Base-by-base conservation (phyloP, 768 basidiomycete genomes). In the Kwoniella sp. region DNA sequence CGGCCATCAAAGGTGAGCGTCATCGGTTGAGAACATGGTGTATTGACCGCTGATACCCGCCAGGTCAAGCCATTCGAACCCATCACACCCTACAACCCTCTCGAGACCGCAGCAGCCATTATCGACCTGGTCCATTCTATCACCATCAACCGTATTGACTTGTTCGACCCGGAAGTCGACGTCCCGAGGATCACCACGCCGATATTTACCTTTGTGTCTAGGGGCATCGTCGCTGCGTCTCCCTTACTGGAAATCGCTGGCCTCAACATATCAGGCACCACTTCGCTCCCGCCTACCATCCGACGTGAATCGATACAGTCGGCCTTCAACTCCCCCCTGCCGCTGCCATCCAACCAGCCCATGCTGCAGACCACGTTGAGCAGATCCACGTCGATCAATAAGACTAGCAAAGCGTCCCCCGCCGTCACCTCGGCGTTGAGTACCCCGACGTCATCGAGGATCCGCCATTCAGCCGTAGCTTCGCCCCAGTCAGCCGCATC, bases 91-190 rank as follows among this genome's bases (percentile, higher is more conserved):
- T 55, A 57, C 2, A 50, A 55, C 2, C 58, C 67, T 0, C 43
- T 59, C 10, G 60, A 67, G 40, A 51, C 54, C 3, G 50, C 50
- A 20, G 38, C 57, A 3, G 48, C 60, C 11, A 56, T 68, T 41
- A 56, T 69, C 37, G 62, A 67, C 10, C 65, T 72, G 31, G 48
- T 73, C 17, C 25, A 50, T 1, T 38, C 55, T n/a, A 65, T 74
- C 48, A 32, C 73, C 12, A 34, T 56, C n/a, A 50, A 62, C 27
- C 63, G 67, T 34, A 41, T 63, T 17, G 50, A 62, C 20, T 58
- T 74, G 17, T 71, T 74, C 57, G 57, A 68, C n/a, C 52, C 52
- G 6, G 17, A 59, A 2, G 33, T 42, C 15, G 70, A 72, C 26
- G 29, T 71, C 25, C 29, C 56, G 2, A 48, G 62, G 5, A 62